phyloP scores from a whole-genome alignment of 1,284 basidiomycete genomes.

The Porodaedalea pini region DNA sequence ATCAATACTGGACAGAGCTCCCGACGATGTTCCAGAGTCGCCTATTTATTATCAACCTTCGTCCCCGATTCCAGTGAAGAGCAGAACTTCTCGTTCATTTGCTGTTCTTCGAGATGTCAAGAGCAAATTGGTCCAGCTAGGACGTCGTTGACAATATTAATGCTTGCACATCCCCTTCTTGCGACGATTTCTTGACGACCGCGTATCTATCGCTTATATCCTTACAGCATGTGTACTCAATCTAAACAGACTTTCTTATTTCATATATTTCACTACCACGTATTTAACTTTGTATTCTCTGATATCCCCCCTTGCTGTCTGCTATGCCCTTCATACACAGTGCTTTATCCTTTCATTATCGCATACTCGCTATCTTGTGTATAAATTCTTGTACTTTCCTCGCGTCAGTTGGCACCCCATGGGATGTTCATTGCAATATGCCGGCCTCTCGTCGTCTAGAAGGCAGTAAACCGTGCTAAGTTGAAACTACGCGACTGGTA shows the following conservation, averaged over 20 bases:
- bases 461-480: no score
- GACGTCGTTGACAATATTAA: constrained; percentile 1
- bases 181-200: not conserved
- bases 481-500: no score
- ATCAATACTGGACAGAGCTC: constrained; percentile 11
- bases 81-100: not conserved
- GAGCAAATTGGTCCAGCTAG: constrained; percentile 7
- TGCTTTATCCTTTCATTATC: not conserved
- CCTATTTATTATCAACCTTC: not conserved
- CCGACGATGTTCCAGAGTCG: constrained; percentile 16
- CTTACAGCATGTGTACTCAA: constrained; percentile 1
- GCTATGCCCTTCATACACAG: not conserved
- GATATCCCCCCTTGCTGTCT: not conserved
- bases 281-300: constrained; percentile 4
- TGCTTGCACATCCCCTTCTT: not conserved
- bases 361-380: not conserved
- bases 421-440: no score
- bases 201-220: constrained; percentile 7
- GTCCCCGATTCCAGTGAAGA: not conserved
- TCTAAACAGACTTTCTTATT: constrained; percentile 7
- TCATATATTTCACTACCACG: not conserved
- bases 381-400: not conserved
- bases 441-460: no score
- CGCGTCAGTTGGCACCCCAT: no score
- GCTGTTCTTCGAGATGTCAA: constrained; percentile 11